Evolutionary conservation across 495 filamentous ascomycete species (phyloP), one percentile per base, ranked within the genome.

Genomic region (Aspergillus steynii): DNA sequence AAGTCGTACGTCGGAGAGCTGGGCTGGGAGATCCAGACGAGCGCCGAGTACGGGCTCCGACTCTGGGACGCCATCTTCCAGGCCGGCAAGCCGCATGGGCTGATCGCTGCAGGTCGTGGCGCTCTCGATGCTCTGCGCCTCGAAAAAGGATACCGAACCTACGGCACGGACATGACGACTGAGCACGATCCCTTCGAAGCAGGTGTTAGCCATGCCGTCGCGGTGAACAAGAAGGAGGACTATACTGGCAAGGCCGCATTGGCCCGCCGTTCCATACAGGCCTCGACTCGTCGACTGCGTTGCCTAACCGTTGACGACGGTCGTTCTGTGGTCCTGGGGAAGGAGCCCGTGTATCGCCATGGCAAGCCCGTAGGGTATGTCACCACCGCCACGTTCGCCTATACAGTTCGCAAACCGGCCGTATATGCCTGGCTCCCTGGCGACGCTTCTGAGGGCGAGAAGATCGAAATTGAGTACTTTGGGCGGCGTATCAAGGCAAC

Each of bases 21-120:
- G 0, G 81, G 81, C 47, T 82, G 79, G 80, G 80, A 83, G 62
- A 74, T 83, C 47, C 76, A 82, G 50, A 72, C 78, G 5, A 80
- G 66, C 56, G 77, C 79, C 6, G 80, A 82, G 7, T 74, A 74
- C 53, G 81, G 80, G 7, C 65, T 64, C 6, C 75, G 72, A 3
- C 61, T 83, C 1, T 83, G 80, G 80, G 79, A 82, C 55, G 69
- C 66, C 0, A 60, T 82, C 32, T 80, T 60, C 61, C 60, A 73
- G 31, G 81, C 79, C 5, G 81, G 80, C 3, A 73, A 78, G 56
- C 62, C 63, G 3, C 72, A 81, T 46, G 81, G 81, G 12, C 67
- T 82, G 8, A 70, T 82, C 47, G 74, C 80, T 2, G 81, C 74
- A 3, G 80, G 81, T 9, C 80, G 80, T 2, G 66, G 56, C 29